These are phyloP conservation scores for Lumnitzera racemosa DNA, from an alignment of 345 rosid genomes.

Conservation along the genomic window DNA sequence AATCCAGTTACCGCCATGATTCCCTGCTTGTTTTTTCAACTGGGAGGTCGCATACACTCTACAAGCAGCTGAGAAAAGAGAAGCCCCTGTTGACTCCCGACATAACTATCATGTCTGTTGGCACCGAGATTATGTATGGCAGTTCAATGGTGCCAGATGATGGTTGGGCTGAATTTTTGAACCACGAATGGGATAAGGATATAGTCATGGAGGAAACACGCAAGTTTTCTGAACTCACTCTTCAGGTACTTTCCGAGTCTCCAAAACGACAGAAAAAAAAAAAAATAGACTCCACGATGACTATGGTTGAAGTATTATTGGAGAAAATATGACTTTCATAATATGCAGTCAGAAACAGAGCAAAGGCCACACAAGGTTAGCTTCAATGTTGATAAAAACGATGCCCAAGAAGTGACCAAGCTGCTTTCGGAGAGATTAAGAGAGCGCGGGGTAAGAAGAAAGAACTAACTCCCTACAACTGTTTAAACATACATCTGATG, in stretches of 20 bases:
- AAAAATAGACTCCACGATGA: too few relatives aligned
- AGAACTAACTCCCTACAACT: not conserved
- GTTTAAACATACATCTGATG: not conserved
- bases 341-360: conserved; percentile 77
- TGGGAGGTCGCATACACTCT: conserved; percentile 82
- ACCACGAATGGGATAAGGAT: conserved; percentile 75
- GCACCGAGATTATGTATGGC: conserved; percentile 96
- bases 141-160: conserved; percentile 75
- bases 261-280: too few relatives aligned
- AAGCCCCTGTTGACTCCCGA: conserved; percentile 94
- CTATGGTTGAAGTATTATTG: too few relatives aligned
- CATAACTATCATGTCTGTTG: conserved; percentile 93
- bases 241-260: conserved; percentile 47
- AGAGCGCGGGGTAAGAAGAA: conserved; percentile 59
- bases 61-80: conserved; percentile 65
- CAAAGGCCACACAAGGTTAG: conserved; percentile 88
- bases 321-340: too few relatives aligned
- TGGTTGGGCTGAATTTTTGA: conserved; percentile 83
- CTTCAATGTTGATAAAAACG: conserved; percentile 71
- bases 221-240: conserved; percentile 78
- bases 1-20: conserved; percentile 64
- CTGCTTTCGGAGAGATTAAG: conserved; percentile 46
- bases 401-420: conserved; percentile 65
- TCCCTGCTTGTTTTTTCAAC: conserved; percentile 90
- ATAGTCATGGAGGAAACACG: conserved; percentile 62